Base-by-base conservation (phyloP, 2,329 filamentous ascomycete genomes). In the Dactylellina parvicollis region DNA sequence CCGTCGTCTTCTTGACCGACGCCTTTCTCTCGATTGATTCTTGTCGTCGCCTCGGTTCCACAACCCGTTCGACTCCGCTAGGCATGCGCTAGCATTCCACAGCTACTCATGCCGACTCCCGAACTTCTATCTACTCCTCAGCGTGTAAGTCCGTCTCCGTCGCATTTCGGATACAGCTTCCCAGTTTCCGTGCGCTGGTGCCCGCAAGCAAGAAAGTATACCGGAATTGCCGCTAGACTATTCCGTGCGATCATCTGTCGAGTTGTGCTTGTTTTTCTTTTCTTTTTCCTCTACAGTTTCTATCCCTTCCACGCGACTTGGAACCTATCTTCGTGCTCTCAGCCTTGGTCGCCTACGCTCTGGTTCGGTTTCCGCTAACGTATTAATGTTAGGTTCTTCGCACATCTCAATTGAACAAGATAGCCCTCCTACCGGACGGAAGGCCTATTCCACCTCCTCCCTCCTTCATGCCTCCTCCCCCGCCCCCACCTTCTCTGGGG, bases 71-170 rank as follows among this genome's bases (percentile, higher is more conserved):
- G 70, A 62, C 75, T 69, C 30, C 76, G 77, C 80, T 80, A 81
- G 8, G 81, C 59, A 74, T 79, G 76, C 1, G 83, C 83, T 52
- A 56, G 30, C 36, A 50, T 20, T 42, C 44, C 16, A 36, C 38
- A 38, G 18, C 26, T 61, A 44, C 44, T 36, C 57, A 72, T 72
- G 67, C 57, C 67, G 34, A 65, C 22, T 54, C 32, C 67, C 24
- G 67, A 72, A 18, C 22, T 54, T 54, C 67, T 72, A 20, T 72
- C 67, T 30, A 72, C 67, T 36, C 67, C 67, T 30, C 67, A 72
- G 57, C 67, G 67, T 65, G 67, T 72, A 72, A 56, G 67, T 55
- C 47, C 28, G n/a, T 9, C 49, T 32, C 59, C 67, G 59, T 72
- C 67, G 67, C 67, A 50, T 28, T 59, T 54, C 59, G 67, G 67